Base-by-base conservation (phyloP, 768 basidiomycete genomes). In the Lactifluus hygrophoroides region DNA sequence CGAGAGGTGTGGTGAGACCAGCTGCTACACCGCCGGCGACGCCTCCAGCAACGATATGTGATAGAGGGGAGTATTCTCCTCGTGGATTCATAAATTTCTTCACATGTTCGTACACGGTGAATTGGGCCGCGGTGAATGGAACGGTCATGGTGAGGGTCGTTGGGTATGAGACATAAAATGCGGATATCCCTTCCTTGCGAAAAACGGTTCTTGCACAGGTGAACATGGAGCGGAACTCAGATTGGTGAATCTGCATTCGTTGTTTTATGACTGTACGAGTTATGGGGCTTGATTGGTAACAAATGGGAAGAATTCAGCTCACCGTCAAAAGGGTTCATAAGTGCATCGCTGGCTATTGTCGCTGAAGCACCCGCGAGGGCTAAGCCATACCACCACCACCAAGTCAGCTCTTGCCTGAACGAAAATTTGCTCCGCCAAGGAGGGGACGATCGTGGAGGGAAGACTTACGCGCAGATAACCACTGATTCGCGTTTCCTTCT, bases 311-410 rank as follows among this genome's bases (percentile, higher is more conserved):
- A 42, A 56, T 23, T 10, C 51, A 13, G 71, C 84, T 69, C 71
- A 96, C 95, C 95, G 74, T 99, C 96, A 68, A 99, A 99, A 2
- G 96, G 96, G 71, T 98, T 99, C 96, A 99, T 99, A 54, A 98
- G 76, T 2, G 96, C 96, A 75, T 99, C 96, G 57, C 87, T 89
- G 3, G 94, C 89, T 63, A 94, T 89, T 10, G 96, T 97, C 0
- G 95, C 96, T 0, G 87, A 82, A 45, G 93, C 96, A 61, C 96
- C 96, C 30, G 96, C 96, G 30, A 93, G 66, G 30, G 95, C 96
- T 92, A 46, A 23, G 32, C 32, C 32, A 32, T 32, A 32, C 32
- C 32, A 32, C 10, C n/a, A 32, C 25, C 48, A 28, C 28, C 23
- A 3, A 14, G 38, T 49, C 38, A 42, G 47, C 47, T 38, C 17